phyloP scores from a whole-genome alignment of 169 alveolate species.

The Eimeria necatrix region DNA sequence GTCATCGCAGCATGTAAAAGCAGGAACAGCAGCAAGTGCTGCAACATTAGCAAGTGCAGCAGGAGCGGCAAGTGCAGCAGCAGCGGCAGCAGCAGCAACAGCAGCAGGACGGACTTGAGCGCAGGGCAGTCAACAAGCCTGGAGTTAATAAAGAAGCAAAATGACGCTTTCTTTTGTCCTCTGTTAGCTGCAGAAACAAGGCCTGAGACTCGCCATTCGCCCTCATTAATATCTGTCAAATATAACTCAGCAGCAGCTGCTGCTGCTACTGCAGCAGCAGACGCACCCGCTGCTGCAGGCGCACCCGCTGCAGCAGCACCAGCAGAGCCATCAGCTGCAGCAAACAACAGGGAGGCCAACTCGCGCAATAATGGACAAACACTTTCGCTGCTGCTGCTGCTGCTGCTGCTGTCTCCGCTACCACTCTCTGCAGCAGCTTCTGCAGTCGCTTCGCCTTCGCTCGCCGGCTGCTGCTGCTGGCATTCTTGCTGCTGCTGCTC shows the following conservation, averaged over 20 bases:
- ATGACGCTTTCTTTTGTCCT: slow-evolving; percentile 89
- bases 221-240: not conserved
- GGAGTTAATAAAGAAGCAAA: slow-evolving; percentile 96
- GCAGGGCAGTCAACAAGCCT: slow-evolving; percentile 95
- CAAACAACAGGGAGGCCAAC: slow-evolving; percentile 24
- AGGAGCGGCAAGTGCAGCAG: slow-evolving; percentile 5
- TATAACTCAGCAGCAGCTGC: not conserved
- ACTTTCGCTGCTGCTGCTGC: not conserved
- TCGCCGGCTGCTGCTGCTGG: slow-evolving; percentile 32
- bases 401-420: not conserved
- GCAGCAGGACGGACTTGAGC: slow-evolving; percentile 82
- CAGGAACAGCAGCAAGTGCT: slow-evolving; percentile 16
- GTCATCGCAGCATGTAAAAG: slow-evolving; percentile 28
- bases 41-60: slow-evolving; percentile 5
- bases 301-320: no score
- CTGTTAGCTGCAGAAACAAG: slow-evolving; percentile 82
- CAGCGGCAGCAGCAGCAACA: not conserved
- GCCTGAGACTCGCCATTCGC: not conserved
- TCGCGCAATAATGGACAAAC: slow-evolving; percentile 7
- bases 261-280: slow-evolving; percentile 17
- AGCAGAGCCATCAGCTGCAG: not conserved
- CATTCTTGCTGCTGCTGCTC: slow-evolving; percentile 11
- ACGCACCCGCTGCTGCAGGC: slow-evolving; percentile 31
- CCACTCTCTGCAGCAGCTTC: not conserved
- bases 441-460: not conserved